phyloP scores from a whole-genome alignment of 768 basidiomycete species.

The Rubroboletus satanas region DNA sequence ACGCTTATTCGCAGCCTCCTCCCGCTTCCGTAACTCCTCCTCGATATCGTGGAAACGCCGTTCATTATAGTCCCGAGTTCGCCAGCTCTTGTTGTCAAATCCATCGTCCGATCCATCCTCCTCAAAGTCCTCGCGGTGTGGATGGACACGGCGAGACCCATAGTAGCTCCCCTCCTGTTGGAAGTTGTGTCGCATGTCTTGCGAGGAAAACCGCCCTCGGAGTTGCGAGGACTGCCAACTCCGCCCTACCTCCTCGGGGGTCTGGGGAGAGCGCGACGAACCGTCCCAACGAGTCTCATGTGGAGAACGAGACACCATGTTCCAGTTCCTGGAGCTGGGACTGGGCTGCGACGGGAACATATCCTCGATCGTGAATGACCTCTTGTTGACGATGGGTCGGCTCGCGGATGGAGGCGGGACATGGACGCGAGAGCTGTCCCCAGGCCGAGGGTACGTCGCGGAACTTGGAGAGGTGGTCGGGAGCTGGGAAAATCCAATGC shows the following conservation, averaged over 20 bases:
- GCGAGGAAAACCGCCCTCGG: conserved; percentile 25
- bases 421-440: conserved; percentile 14
- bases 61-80: conserved; percentile 30
- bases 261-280: conserved; percentile 29
- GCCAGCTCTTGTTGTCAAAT: conserved; percentile 31
- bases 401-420: conserved; percentile 28
- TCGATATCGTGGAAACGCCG: conserved; percentile 32
- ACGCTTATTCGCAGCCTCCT: conserved; percentile 32
- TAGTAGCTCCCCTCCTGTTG: conserved; percentile 20
- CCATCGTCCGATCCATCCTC: conserved; percentile 31
- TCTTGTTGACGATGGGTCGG: conserved; percentile 30
- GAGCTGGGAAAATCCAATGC: conserved; percentile 8
- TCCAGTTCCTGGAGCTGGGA: conserved; percentile 23
- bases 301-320: conserved; percentile 19
- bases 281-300: conserved; percentile 29
- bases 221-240: conserved; percentile 32
- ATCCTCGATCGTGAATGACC: conserved; percentile 28
- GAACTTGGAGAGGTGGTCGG: conserved; percentile 16
- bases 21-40: conserved; percentile 28
- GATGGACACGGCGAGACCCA: conserved; percentile 19
- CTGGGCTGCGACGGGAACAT: conserved; percentile 19
- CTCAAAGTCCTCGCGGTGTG: conserved; percentile 29
- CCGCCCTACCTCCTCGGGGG: conserved; percentile 26
- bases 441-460: conserved; percentile 9
- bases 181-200: conserved; percentile 28